These are phyloP conservation scores for Scedosporium aurantiacum DNA, from an alignment of 2,329 filamentous ascomycete genomes.

Conservation along the genomic window DNA sequence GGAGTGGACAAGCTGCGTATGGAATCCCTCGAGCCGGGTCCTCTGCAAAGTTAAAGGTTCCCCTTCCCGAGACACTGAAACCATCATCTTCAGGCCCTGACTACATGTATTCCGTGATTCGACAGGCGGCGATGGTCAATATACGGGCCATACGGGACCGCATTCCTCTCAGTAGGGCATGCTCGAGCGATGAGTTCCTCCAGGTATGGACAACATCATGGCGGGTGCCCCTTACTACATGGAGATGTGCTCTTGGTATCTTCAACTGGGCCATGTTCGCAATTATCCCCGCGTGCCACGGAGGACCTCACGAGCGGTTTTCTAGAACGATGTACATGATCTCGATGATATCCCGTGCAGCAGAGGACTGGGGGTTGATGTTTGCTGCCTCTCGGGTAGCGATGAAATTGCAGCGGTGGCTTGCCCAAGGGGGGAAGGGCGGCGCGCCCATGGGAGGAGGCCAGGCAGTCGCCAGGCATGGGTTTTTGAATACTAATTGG, in stretches of 20 bases:
- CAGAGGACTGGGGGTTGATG: constrained; percentile 38
- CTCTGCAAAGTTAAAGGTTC: too few species aligned
- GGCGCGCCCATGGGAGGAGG: neutral
- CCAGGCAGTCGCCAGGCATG: neutral
- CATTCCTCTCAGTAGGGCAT: constrained; percentile 28
- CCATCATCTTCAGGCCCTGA: constrained; percentile 20
- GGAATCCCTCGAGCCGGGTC: too few species aligned
- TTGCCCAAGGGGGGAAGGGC: constrained; percentile 12
- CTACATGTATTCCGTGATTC: constrained; percentile 34
- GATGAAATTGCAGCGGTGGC: constrained; percentile 31
- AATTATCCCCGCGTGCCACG: constrained; percentile 27
- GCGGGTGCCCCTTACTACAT: constrained; percentile 32
- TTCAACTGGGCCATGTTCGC: constrained; percentile 36
- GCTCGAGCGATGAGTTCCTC: constrained; percentile 26
- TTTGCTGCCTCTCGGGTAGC: constrained; percentile 24
- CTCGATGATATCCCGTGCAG: constrained; percentile 31
- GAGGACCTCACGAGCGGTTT: constrained; percentile 29
- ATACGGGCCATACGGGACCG: constrained; percentile 31
- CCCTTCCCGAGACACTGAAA: constrained; percentile 7
- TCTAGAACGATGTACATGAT: constrained; percentile 33
- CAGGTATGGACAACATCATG: constrained; percentile 36
- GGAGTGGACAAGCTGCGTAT: too few species aligned
- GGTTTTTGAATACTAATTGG: constrained; percentile 1
- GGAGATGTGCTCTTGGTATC: constrained; percentile 36
- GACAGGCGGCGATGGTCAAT: constrained; percentile 35